phyloP scores from a whole-genome alignment of 768 basidiomycete species.

The Postia placenta region DNA sequence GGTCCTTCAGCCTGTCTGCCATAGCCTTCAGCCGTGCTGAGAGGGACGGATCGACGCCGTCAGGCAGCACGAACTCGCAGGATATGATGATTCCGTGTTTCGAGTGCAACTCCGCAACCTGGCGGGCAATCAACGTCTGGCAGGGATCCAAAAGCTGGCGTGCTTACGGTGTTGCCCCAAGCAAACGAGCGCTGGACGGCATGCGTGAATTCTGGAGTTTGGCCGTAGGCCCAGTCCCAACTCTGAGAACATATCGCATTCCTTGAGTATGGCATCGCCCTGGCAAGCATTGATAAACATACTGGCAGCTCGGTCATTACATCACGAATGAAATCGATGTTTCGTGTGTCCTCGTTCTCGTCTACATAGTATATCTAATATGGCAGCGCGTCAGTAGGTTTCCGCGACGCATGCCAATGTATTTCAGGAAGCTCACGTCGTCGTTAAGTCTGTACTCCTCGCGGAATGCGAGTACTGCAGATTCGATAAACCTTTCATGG shows the following conservation, averaged over 20 bases:
- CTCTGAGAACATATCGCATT: slow-evolving; percentile 37
- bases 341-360: slow-evolving; percentile 37
- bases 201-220: slow-evolving; percentile 90
- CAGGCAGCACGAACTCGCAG: slow-evolving; percentile 30
- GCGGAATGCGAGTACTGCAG: slow-evolving; percentile 64
- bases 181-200: slow-evolving; percentile 31
- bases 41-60: slow-evolving; percentile 9
- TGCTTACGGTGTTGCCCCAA: slow-evolving; percentile 36
- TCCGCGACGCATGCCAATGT: background rate
- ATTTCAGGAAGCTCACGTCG: slow-evolving; percentile 18
- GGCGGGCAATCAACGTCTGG: slow-evolving; percentile 9
- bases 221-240: slow-evolving; percentile 92
- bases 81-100: slow-evolving; percentile 62
- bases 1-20: slow-evolving; percentile 24
- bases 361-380: slow-evolving; percentile 26
- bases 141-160: too few relatives aligned
- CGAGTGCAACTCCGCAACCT: slow-evolving; percentile 46
- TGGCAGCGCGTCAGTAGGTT: background rate
- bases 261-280: background rate
- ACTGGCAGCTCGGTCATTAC: slow-evolving; percentile 75
- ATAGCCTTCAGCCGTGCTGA: slow-evolving; percentile 19
- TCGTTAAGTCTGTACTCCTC: slow-evolving; percentile 43
- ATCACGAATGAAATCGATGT: slow-evolving; percentile 53
- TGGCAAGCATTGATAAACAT: slow-evolving; percentile 17
- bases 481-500: slow-evolving; percentile 66